These are phyloP conservation scores for Chimonanthus salicifolius DNA, from an alignment of 164 flowering plant genomes.

Conservation along the genomic window DNA sequence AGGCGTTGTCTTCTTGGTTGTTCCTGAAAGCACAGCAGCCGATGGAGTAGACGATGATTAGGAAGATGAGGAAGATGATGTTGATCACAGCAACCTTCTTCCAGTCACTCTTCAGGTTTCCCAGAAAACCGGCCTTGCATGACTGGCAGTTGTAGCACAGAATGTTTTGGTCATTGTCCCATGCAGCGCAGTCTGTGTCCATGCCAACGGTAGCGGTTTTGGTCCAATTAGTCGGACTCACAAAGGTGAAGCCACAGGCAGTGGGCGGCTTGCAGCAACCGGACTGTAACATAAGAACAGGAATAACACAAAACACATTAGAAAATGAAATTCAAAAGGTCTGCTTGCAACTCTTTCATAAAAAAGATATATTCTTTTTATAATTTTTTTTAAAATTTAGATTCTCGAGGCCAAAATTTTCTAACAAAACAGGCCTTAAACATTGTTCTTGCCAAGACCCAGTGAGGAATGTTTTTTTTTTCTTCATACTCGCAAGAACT, in stretches of 20 bases:
- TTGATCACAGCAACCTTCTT: conserved; percentile 44
- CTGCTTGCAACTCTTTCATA: background rate
- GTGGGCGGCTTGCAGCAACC: conserved; percentile 67
- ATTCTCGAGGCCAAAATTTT: no score
- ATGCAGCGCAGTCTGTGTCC: conserved; percentile 29
- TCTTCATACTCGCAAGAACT: no score
- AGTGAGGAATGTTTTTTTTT: no score
- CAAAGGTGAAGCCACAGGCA: conserved; percentile 33
- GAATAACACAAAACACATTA: background rate
- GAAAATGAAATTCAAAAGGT: background rate
- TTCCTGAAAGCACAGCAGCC: conserved; percentile 60
- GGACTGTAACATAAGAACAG: conserved; percentile 29
- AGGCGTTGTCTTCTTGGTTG: conserved; percentile 36
- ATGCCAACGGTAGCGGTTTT: background rate
- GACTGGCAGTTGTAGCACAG: conserved; percentile 47
- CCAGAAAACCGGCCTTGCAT: conserved; percentile 53
- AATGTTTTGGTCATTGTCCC: conserved; percentile 25
- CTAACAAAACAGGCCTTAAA: no score
- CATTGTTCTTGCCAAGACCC: no score
- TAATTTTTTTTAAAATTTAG: no score
- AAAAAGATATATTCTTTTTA: no score
- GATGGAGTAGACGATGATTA: conserved; percentile 39
- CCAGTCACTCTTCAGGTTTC: conserved; percentile 43
- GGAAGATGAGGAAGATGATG: conserved; percentile 37
- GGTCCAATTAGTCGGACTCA: conserved; percentile 36